Evolutionary conservation across 345 rosid genomes (phyloP).

Genomic region (Mangifera indica): DNA sequence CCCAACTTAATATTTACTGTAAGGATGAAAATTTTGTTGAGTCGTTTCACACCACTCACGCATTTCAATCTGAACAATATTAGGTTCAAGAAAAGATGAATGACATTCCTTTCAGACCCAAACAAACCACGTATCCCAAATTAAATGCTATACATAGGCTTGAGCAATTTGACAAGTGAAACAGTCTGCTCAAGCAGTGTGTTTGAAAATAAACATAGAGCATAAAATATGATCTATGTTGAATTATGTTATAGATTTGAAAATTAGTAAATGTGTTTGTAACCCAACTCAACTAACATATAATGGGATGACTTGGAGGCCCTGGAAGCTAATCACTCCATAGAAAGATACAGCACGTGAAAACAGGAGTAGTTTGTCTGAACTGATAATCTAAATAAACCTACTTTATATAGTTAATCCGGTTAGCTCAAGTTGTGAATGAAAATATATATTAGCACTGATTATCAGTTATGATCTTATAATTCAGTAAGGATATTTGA

Average conservation of each 20-base stretch:
- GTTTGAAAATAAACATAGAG: background rate
- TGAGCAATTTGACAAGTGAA: background rate
- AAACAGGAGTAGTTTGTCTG: background rate
- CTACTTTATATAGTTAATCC: background rate
- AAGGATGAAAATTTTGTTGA: background rate
- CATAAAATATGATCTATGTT: background rate
- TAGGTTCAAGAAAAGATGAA: background rate
- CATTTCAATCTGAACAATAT: no score
- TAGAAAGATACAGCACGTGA: background rate
- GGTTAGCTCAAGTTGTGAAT: no score
- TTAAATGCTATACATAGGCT: no score
- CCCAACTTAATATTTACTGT: background rate
- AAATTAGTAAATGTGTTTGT: background rate
- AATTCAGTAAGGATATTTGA: no score
- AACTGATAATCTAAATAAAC: background rate
- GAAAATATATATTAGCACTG: no score
- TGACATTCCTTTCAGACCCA: background rate
- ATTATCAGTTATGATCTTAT: no score
- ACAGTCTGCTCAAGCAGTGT: background rate
- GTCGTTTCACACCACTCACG: background rate
- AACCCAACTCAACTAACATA: background rate
- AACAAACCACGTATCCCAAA: background rate
- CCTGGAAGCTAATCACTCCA: background rate
- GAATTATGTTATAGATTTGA: background rate
- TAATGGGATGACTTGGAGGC: background rate